phyloP scores from a whole-genome alignment of 495 filamentous ascomycete species.

The Apiosordaria backusii region DNA sequence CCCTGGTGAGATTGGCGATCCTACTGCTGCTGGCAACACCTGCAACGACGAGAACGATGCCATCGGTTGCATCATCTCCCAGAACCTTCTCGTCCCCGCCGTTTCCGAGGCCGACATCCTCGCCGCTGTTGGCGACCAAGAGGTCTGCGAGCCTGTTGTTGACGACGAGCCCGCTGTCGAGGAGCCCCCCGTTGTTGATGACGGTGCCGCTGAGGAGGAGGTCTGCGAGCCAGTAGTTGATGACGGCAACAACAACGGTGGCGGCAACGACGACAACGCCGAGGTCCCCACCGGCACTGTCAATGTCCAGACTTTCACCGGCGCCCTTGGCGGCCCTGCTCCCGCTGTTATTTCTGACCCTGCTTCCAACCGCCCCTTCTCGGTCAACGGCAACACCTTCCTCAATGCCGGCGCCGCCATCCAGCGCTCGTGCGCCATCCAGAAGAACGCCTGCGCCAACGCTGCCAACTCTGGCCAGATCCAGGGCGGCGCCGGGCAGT shows the following conservation, averaged over 20 bases:
- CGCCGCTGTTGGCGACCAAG: constrained; percentile 45
- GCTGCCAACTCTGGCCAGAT: constrained; percentile 50
- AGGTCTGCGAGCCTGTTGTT: constrained; percentile 21
- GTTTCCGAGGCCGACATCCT: constrained; percentile 54
- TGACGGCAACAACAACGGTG: constrained; percentile 44
- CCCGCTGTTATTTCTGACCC: constrained; percentile 48
- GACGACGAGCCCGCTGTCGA: constrained; percentile 39
- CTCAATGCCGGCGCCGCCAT: constrained; percentile 48
- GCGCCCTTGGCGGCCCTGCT: constrained; percentile 49
- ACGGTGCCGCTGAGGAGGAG: constrained; percentile 9
- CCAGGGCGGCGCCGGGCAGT: constrained; percentile 41
- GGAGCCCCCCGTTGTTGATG: constrained; percentile 2
- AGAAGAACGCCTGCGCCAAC: constrained; percentile 57
- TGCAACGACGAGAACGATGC: constrained; percentile 51
- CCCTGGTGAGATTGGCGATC: constrained; percentile 55
- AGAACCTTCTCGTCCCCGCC: constrained; percentile 57
- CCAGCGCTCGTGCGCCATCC: constrained; percentile 51
- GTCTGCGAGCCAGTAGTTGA: constrained; percentile 28
- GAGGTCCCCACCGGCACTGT: constrained; percentile 25
- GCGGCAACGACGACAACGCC: constrained; percentile 25
- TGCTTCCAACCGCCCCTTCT: constrained; percentile 48
- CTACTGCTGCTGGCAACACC: constrained; percentile 56
- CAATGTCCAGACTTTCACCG: constrained; percentile 57
- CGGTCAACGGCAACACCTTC: constrained; percentile 53
- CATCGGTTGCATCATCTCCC: constrained; percentile 59